Evolutionary conservation across 2,329 filamentous ascomycete genomes (phyloP).

Genomic region (Zymoseptoria tritici): DNA sequence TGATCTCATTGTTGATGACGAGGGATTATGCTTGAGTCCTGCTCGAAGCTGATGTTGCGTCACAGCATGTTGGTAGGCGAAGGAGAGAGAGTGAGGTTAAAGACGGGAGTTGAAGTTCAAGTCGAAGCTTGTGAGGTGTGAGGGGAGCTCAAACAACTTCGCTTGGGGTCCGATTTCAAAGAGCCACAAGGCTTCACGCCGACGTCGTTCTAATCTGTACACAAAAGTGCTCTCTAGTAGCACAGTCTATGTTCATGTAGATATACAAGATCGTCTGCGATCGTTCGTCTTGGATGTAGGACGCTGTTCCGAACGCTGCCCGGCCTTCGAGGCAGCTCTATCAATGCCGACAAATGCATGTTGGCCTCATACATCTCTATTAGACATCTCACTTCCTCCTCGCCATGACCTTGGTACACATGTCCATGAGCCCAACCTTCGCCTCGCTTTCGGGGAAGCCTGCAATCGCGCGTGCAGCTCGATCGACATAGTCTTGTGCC

Average conservation of each 20-base stretch:
- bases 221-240: background rate
- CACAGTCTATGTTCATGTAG: constrained; percentile 10
- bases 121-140: background rate
- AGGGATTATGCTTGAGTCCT: constrained; percentile 11
- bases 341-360: background rate
- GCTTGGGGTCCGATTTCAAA: too few relatives aligned
- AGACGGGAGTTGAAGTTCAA: constrained; percentile 4
- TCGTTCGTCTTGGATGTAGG: background rate
- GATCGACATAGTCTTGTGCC: constrained; percentile 83
- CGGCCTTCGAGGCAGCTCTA: background rate
- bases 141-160: background rate
- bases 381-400: constrained; percentile 60
- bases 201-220: too few relatives aligned
- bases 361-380: background rate
- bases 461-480: constrained; percentile 76
- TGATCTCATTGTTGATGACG: constrained; percentile 1
- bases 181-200: too few relatives aligned
- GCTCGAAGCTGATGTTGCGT: constrained; percentile 10
- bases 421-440: constrained; percentile 82
- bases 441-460: constrained; percentile 90
- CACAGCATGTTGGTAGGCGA: background rate
- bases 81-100: background rate
- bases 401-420: constrained; percentile 87
- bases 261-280: constrained; percentile 1
- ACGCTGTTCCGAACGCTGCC: background rate